Percentiles rank a stretch among this genome's conserved stretches.
Evolutionary conservation across 2,329 filamentous ascomycete genomes (phyloP).

Genomic region (Fusarium solani-melongenae): DNA sequence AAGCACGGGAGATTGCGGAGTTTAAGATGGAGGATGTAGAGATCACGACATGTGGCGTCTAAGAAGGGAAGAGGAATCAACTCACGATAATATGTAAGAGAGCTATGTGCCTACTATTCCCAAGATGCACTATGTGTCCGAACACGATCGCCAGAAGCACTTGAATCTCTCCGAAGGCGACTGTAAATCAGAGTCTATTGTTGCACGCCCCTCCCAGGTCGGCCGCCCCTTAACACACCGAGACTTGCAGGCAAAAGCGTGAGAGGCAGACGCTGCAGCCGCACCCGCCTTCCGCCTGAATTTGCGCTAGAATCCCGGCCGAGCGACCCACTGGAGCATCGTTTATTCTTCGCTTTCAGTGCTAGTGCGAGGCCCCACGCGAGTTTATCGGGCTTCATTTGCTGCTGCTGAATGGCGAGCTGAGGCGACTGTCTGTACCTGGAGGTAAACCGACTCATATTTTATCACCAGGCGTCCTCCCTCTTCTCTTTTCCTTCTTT

Average conservation of each 20-base stretch:
- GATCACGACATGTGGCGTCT: not conserved
- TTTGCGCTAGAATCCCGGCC: constrained; percentile 24
- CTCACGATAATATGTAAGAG: not conserved
- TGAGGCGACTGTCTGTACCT: not conserved
- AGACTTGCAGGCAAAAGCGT: not conserved
- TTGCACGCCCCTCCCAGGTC: constrained; percentile 6
- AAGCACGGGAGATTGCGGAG: constrained; percentile 5
- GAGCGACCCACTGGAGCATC: constrained; percentile 18
- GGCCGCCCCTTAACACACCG: constrained; percentile 24
- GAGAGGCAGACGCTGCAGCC: constrained; percentile 13
- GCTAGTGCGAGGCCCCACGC: constrained; percentile 24
- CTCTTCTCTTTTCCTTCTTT: not conserved
- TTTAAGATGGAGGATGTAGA: not conserved
- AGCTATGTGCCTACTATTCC: not conserved
- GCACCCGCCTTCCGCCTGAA: constrained; percentile 21
- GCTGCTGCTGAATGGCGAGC: constrained; percentile 21
- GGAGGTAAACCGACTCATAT: constrained; percentile 1
- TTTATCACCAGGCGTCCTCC: constrained; percentile 33
- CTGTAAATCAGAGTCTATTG: not conserved
- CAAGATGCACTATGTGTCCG: not conserved
- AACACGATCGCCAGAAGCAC: not conserved
- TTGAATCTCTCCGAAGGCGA: not conserved
- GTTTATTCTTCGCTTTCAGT: constrained; percentile 31
- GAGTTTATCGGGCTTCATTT: constrained; percentile 37
- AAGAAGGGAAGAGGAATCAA: not conserved